Evolutionary conservation across 1,284 basidiomycete genomes (phyloP), one percentile per base, ranked within the genome.

Genomic region (Agaricales sp.): DNA sequence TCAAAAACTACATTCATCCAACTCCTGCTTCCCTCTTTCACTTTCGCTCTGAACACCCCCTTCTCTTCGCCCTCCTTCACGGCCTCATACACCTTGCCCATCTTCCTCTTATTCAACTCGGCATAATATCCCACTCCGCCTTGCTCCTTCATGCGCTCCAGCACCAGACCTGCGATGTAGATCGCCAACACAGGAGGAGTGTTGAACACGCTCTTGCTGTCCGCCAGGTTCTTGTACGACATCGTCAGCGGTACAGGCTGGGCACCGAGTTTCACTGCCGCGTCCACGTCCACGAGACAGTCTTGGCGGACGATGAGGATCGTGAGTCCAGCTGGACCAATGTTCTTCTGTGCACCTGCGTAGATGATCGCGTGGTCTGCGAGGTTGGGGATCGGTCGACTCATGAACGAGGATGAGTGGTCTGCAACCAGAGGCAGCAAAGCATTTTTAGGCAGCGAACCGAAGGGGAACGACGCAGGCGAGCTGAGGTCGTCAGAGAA

Each of bases 291-390:
- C 58, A 92, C 90, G 59, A 96, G 73, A 61, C 96, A 85, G 66
- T 96, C 92, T 55, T 94, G 82, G 25, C 91, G 82, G 16, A 97
- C 91, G 64, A 99, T 95, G 54, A 95, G 72, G 60, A 99, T 80
- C 3, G 93, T 95, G 20, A 96, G 73, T 2, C 96, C 96, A 0
- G 94, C 85, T 1, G 96, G 96, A 3, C 95, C 96, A 47, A 99
- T 75, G 65, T 99, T 99, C 75, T 99, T 99, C 68, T 99, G 96
- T n/a, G 90, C 96, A 38, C 96, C 96, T 11, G 95, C 97, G 64
- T 89, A 99, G 60, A 99, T 87, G 61, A 99, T 74, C 2, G 91
- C 92, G 64, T 96, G 91, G 62, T 88, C 85, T 38, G 83, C 82
- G 45, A 97, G 75, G 55, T 81, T 78, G 3, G 87, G 86, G 61